A percentile compares a stretch with the other conserved stretches of the same genome.
Evolutionary conservation across 2,329 filamentous ascomycete genomes (phyloP).

Genomic region (Calonectria multiphialidica): DNA sequence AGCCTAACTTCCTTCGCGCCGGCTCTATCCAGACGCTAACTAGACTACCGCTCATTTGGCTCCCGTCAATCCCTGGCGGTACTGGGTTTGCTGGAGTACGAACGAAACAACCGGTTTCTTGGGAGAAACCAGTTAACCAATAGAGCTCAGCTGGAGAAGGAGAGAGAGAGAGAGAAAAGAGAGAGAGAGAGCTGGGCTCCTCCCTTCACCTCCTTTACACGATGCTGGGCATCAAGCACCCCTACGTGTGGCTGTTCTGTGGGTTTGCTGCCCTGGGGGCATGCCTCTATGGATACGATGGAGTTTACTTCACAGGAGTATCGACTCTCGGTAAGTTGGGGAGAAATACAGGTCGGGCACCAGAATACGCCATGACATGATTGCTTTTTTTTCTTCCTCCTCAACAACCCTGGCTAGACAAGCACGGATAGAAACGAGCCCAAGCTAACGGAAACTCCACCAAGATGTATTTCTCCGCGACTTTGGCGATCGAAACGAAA

Average conservation of each 20-base stretch:
- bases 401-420: background rate
- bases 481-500: conserved; percentile 44
- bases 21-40: conserved; percentile 7
- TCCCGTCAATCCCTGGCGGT: background rate
- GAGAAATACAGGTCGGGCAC: background rate
- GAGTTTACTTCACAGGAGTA: conserved; percentile 52
- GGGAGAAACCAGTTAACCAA: no score
- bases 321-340: conserved; percentile 46
- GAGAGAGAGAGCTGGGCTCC: background rate
- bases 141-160: background rate
- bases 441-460: background rate
- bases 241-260: conserved; percentile 48
- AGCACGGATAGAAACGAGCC: background rate
- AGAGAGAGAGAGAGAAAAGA: background rate
- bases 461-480: conserved; percentile 49
- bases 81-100: background rate
- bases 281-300: conserved; percentile 52
- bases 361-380: background rate
- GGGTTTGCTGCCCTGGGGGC: conserved; percentile 52
- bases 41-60: background rate
- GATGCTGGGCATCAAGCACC: conserved; percentile 44
- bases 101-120: no score
- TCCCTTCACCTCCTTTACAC: background rate
- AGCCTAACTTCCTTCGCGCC: conserved; percentile 4
- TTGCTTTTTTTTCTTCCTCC: background rate